Percentiles rank a stretch among this genome's conserved stretches.
phyloP scores from a whole-genome alignment of 2,329 filamentous ascomycete genomes.

The Botrytis tulipae region DNA sequence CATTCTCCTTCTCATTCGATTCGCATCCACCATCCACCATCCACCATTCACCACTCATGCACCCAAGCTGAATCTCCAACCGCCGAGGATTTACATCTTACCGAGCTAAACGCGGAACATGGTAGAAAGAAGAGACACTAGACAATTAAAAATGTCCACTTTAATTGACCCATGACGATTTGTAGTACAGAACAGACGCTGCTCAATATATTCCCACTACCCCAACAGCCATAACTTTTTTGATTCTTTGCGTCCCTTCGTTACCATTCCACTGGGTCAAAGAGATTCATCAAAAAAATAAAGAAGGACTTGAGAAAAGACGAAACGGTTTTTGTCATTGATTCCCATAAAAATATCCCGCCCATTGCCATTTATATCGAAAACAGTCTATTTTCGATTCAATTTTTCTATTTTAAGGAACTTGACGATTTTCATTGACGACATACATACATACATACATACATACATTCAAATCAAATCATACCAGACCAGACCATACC shows the following conservation, averaged over 20 bases:
- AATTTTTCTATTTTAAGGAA: conserved; percentile 10
- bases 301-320: background rate
- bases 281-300: background rate
- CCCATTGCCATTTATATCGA: background rate
- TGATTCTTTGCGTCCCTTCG: conserved; percentile 32
- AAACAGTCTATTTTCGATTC: background rate
- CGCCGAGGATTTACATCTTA: conserved; percentile 12
- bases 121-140: background rate
- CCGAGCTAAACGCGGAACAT: conserved; percentile 17
- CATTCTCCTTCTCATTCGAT: too few relatives aligned
- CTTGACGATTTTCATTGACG: conserved; percentile 1
- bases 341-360: background rate
- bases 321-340: background rate
- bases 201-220: conserved; percentile 37
- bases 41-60: background rate
- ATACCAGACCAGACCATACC: too few relatives aligned
- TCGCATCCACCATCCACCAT: background rate
- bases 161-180: conserved; percentile 33
- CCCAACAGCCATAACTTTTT: conserved; percentile 30
- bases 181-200: conserved; percentile 32
- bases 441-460: background rate
- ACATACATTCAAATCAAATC: background rate
- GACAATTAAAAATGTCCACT: background rate
- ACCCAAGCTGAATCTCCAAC: conserved; percentile 15
- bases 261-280: conserved; percentile 36